Evolutionary conservation across 768 basidiomycete genomes (phyloP), one percentile per base, ranked within the genome.

Genomic region (Naganishia onofrii): DNA sequence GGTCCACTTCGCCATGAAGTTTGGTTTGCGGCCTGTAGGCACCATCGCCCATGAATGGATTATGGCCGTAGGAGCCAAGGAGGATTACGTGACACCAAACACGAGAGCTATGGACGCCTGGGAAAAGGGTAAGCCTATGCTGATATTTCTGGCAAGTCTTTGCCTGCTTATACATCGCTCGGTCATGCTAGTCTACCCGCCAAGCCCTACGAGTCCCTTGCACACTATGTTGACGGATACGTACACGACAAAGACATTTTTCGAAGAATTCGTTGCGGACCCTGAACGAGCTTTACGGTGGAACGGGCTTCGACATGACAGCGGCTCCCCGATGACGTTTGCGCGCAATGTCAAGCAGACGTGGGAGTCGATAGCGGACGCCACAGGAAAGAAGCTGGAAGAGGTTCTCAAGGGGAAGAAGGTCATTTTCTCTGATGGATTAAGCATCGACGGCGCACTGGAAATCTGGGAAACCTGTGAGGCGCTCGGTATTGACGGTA

Each of bases 171-270:
- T n/a, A n/a, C n/a, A n/a, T n/a, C n/a, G n/a, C n/a, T n/a, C n/a
- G 31, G 1, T 34, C 4, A 19, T 64, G 26, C 42, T 51, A 81
- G 80, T 79, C 58, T 82, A 81, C 72, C 86, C 77, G 73, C 82
- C 36, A 70, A 76, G 26, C 72, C 78, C 69, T 0, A 70, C 58
- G 17, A 76, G 76, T 2, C 74, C 80, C 0, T 75, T 80, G 10
- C 85, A 89, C 66, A 86, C 92, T 69, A 92, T 93, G 23, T 83
- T 97, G 38, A 96, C 96, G 17, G 96, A 99, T 81, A 99, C 96
- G 0, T 98, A 96, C 81, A 90, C 93, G 7, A 91, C 90, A 1
- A 82, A 86, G 36, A 88, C 86, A 0, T 98, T 97, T 82, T 93
- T 92, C 84, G 85, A 87, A 82, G 93, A 80, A 63, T 79, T 80